Conservation (phyloP, 2,329 filamentous ascomycete genomes). For the Neocatenulostroma microsporum region DNA sequence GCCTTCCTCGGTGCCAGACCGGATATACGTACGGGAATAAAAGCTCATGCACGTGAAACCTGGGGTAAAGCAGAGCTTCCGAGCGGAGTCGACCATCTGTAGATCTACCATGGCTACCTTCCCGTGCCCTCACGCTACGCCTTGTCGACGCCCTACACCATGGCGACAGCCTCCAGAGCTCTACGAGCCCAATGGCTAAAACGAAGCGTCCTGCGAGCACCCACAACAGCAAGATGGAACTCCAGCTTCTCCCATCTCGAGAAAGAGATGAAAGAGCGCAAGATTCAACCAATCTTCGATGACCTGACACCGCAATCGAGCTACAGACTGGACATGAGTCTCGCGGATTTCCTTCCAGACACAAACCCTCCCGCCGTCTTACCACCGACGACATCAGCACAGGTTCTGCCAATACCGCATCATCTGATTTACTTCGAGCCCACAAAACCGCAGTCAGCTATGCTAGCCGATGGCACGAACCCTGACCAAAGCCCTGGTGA, state of each 20-base stretch:
- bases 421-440: conserved; percentile 86
- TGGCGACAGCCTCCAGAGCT: conserved; percentile 12
- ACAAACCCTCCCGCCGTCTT: conserved; percentile 17
- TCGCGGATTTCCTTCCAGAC: conserved; percentile 48
- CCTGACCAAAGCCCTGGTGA: conserved; percentile 64
- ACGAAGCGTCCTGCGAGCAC: conserved; percentile 2
- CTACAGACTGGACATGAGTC: conserved; percentile 56
- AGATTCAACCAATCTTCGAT: conserved; percentile 45
- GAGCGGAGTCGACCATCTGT: too few relatives aligned
- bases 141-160: conserved; percentile 2
- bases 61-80: too few relatives aligned
- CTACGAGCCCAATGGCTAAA: conserved; percentile 18
- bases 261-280: conserved; percentile 41
- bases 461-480: conserved; percentile 81
- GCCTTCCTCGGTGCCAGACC: too few relatives aligned
- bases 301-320: conserved; percentile 55
- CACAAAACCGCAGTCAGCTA: conserved; percentile 50
- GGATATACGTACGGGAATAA: too few relatives aligned
- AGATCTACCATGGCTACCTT: background rate
- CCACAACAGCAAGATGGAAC: conserved; percentile 18
- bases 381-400: conserved; percentile 18
- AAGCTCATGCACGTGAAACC: too few relatives aligned
- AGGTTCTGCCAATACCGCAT: conserved; percentile 53
- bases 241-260: conserved; percentile 35
- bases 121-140: too few relatives aligned